These are phyloP conservation scores for Penicillium oxalicum DNA, from an alignment of 2,329 filamentous ascomycete species.

Conservation along the genomic window DNA sequence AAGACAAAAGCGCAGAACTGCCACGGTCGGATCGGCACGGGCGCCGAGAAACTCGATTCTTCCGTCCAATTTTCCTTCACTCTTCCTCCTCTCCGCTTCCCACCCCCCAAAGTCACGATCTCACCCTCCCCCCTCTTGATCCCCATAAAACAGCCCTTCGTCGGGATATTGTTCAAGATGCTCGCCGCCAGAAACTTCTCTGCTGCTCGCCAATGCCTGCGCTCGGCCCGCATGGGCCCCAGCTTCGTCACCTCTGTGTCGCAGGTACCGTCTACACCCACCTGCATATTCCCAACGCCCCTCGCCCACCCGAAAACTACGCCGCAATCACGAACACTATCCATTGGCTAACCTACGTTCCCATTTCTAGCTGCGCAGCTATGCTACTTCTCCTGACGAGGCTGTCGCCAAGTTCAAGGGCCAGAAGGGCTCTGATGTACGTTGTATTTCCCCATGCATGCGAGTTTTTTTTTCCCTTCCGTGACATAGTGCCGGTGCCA, in stretches of 20 bases:
- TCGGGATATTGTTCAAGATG: conserved; percentile 55
- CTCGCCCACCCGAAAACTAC: conserved; percentile 6
- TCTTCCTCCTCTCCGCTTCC: conserved; percentile 15
- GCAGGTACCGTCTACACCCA: conserved; percentile 48
- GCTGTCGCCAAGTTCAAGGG: conserved; percentile 91
- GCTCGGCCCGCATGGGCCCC: conserved; percentile 51
- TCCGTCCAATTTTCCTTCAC: conserved; percentile 14
- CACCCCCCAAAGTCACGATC: conserved; percentile 1
- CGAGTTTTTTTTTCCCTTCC: conserved; percentile 17
- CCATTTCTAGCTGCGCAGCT: conserved; percentile 54
- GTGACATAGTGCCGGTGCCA: conserved; percentile 18
- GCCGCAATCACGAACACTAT: not conserved
- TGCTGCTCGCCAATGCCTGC: conserved; percentile 71
- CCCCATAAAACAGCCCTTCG: conserved; percentile 4
- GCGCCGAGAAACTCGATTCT: conserved; percentile 23
- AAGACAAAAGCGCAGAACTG: not conserved
- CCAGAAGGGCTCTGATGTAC: conserved; percentile 78
- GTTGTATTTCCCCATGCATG: conserved; percentile 35
- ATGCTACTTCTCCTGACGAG: conserved; percentile 50
- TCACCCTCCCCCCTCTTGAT: conserved; percentile 6
- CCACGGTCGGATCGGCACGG: conserved; percentile 18
- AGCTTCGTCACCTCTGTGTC: conserved; percentile 45
- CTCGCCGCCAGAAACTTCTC: conserved; percentile 73
- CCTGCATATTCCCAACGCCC: not conserved
- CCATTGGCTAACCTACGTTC: conserved; percentile 15